Evolutionary conservation across 2,329 filamentous ascomycete genomes (phyloP), one percentile per base, ranked within the genome.

Genomic region (Cryphonectria naterciae): DNA sequence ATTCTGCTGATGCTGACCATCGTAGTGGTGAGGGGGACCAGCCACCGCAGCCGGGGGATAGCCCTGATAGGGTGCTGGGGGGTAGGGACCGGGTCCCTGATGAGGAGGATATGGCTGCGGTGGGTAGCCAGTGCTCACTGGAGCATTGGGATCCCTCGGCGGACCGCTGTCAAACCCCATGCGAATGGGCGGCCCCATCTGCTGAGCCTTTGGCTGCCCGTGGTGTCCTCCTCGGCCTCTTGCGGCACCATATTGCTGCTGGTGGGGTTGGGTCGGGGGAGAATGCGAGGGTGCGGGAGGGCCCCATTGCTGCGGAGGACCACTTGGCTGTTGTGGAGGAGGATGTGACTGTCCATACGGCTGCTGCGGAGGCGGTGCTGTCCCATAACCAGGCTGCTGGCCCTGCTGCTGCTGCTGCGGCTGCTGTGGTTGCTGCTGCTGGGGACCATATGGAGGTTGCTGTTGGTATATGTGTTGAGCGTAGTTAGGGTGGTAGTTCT

Each of bases 401-500:
- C 46, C 77, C 32, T 75, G 70, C 66, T 78, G 81, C 73, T 83
- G 81, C 75, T 78, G 80, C 60, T 79, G 79, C 54, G 52, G 69
- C 49, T 70, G 77, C 15, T 76, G 69, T 66, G 77, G 80, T 72
- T 83, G 80, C 75, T 78, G 80, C 60, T 80, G 79, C 52, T 80
- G 80, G 10, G 61, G 22, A 6, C 61, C 61, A 15, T 64, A 64
- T 25, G 61, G 25, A 39, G 39, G 76, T 8, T 76, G 77, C 58
- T 79, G 79, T 43, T 81, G 77, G 70, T 89, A 90, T 11, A 82
- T 78, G 75, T 89, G 88, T 56, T 85, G 85, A 54, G 87, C 84
- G 76, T 88, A 90, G 78, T 87, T 88, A 46, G 86, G 86, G 74
- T 89, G 87, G 75, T 89, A 89, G 75, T 86, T 87, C 72, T 85